Base-by-base conservation (phyloP, 768 basidiomycete genomes). In the Hypsizygus marmoreus region DNA sequence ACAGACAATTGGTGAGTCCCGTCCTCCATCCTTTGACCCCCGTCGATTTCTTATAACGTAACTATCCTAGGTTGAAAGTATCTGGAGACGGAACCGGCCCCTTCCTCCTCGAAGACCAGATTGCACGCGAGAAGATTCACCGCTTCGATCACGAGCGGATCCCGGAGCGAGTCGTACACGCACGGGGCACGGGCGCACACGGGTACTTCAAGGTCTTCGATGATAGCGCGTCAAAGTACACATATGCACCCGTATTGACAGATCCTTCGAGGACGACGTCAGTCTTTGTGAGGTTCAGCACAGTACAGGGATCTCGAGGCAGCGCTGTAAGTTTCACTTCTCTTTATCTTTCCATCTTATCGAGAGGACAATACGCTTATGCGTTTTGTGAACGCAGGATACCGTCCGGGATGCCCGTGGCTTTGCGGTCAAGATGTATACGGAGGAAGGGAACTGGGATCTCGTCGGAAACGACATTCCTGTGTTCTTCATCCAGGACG, bases 101-200 rank as follows among this genome's bases (percentile, higher is more conserved):
- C 1, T 78, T 80, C 19, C 70, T 91, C 6, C 74, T 95, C n/a
- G 88, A 90, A 58, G 87, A 89, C 59, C 82, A 86, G 47, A 76
- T 87, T 51, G 77, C 76, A 4, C 79, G 86, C 53, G 84, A 87
- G 69, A 89, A 90, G 65, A 80, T 91, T 23, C 79, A 79, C 42
- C 77, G 83, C 11, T 93, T 91, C 57, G 90, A 92, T 60, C 90
- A 91, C 58, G 91, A 94, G 62, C 86, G 57, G 10, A 93, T 94
- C 43, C 91, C 92, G 0, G 91, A 91, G 71, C 87, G 89, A 34
- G 82, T 86, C 8, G 84, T 86, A 6, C 76, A 76, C 58, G 83
- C 87, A 35, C 81, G 87, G 11, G 87, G 86, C n/a, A 59, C 80
- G 22, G 88, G 80, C 40, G 91, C 89, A 10, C 91, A 92, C 60